Conservation (phyloP, 2,329 filamentous ascomycete species). For the Neonectria punicea region DNA sequence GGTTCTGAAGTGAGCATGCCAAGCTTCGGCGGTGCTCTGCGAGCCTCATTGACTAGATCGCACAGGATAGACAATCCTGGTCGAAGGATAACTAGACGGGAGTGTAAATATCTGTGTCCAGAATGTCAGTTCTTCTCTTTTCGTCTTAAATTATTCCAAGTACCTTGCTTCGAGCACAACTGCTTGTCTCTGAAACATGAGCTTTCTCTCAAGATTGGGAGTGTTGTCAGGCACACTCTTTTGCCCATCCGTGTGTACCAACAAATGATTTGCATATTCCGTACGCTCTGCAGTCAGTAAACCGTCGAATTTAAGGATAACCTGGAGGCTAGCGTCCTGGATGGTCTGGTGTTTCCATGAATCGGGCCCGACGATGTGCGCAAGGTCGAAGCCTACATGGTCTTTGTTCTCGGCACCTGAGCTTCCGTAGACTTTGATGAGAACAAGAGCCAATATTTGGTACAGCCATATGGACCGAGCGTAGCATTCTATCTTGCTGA, state of each 20-base stretch:
- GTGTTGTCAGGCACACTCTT: background rate
- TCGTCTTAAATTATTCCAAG: too few species aligned
- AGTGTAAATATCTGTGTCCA: background rate
- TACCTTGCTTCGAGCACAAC: background rate
- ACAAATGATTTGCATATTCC: background rate
- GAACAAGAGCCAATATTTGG: too few species aligned
- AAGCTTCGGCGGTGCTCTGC: background rate
- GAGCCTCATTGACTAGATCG: background rate
- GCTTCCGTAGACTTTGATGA: background rate
- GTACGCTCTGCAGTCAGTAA: background rate
- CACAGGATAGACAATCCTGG: background rate
- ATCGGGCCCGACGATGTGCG: background rate
- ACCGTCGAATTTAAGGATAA: background rate
- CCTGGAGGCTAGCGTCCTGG: background rate
- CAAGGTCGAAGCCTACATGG: background rate
- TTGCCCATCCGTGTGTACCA: background rate
- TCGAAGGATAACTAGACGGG: background rate
- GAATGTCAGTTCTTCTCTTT: background rate
- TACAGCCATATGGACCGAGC: too few species aligned
- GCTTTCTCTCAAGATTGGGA: background rate
- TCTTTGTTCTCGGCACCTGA: background rate
- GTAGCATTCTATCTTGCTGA: too few species aligned
- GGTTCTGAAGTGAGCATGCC: background rate
- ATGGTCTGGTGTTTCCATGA: background rate
- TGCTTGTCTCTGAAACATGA: background rate